Conservation (phyloP, 108 stramenopile genomes). For the Nitzschia sp. region DNA sequence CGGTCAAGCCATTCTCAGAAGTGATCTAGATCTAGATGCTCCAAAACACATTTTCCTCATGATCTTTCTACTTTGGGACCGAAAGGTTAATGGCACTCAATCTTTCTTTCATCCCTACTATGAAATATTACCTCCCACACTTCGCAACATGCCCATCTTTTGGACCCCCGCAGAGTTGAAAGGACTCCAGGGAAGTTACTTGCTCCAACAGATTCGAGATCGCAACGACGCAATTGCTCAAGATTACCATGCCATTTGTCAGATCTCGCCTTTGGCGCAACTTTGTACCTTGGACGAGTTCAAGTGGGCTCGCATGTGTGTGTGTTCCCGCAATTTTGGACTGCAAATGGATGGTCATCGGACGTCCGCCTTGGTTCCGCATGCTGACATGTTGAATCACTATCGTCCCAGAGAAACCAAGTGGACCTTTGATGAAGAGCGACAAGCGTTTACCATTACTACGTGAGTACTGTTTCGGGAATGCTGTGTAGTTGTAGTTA, state of each 20-base stretch:
- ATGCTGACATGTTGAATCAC: conserved; percentile 99
- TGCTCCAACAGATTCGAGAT: conserved; percentile 84
- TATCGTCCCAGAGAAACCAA: conserved; percentile 97
- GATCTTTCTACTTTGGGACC: conserved; percentile 95
- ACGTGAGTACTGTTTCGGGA: conserved; percentile 45
- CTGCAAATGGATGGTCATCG: conserved; percentile 91
- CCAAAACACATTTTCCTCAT: conserved; percentile 99
- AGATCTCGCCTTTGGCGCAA: conserved; percentile 70
- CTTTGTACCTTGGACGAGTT: conserved; percentile 91
- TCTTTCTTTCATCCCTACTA: conserved; percentile 98
- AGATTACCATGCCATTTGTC: conserved; percentile 92
- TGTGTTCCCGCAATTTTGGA: conserved; percentile 97
- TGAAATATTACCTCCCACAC: conserved; percentile 85
- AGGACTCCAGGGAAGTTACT: conserved; percentile 81
- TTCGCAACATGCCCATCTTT: conserved; percentile 98
- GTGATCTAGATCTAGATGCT: conserved; percentile 91
- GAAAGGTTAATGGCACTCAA: conserved; percentile 64
- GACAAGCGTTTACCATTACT: conserved; percentile 97
- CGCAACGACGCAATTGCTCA: conserved; percentile 81
- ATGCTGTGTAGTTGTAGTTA: no score
- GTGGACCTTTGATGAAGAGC: conserved; percentile 98
- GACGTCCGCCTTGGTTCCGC: conserved; percentile 96
- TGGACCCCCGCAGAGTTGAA: conserved; percentile 87
- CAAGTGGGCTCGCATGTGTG: conserved; percentile 99
- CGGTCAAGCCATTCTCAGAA: conserved; percentile 71